phyloP scores from a whole-genome alignment of 2,329 filamentous ascomycete species.

The Dothiorella sarmentorum region DNA sequence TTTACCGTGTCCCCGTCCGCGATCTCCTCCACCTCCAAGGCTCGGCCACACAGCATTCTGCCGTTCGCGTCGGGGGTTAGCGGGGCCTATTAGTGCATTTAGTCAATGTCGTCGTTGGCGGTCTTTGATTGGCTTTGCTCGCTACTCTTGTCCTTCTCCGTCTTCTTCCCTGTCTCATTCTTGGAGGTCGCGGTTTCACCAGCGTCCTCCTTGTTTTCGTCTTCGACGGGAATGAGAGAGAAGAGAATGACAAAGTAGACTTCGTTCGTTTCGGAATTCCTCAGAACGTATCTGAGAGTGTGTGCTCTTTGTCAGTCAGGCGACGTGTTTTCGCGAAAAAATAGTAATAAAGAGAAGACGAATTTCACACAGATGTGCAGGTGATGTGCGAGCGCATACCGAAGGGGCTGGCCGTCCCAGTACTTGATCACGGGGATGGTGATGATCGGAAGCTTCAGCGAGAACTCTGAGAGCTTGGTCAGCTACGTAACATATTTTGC shows the following conservation, averaged over 20 bases:
- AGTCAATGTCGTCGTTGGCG: constrained; percentile 9
- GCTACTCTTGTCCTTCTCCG: neutral
- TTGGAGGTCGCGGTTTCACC: neutral
- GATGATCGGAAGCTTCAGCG: constrained; percentile 69
- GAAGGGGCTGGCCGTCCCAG: constrained; percentile 73
- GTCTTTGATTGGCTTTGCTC: neutral
- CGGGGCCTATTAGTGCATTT: neutral
- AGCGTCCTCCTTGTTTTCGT: neutral
- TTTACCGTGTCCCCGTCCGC: no score
- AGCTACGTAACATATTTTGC: neutral
- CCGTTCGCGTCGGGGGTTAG: no score
- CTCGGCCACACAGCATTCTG: no score
- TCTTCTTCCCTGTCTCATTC: neutral
- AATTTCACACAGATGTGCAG: neutral
- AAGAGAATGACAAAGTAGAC: constrained; percentile 81
- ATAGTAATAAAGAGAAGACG: neutral
- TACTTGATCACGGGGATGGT: constrained; percentile 70
- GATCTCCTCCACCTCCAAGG: no score
- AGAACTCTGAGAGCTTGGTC: constrained; percentile 52
- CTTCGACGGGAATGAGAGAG: constrained; percentile 66
- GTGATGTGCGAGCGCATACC: constrained; percentile 50
- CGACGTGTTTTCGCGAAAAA: neutral
- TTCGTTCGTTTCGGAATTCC: constrained; percentile 69
- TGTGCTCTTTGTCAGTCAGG: constrained; percentile 62
- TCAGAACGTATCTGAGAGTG: constrained; percentile 85